Conservation (phyloP, 176 grass and related monocot species). For the Rhipidocladum racemiflorum region DNA sequence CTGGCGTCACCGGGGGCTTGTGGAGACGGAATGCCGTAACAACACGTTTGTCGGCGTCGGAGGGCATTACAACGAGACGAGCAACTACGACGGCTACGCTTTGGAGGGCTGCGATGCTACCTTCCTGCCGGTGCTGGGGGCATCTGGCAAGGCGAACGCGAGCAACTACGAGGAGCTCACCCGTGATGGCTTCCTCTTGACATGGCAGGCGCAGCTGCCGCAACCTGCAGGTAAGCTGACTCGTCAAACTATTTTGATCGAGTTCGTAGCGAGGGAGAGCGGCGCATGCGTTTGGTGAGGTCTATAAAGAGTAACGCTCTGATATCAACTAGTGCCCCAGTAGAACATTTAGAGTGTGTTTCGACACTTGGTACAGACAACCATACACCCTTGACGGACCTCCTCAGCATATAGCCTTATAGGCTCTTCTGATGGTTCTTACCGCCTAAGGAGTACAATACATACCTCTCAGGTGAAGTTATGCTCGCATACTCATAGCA, state of each 20-base stretch:
- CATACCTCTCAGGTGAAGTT: too few species aligned
- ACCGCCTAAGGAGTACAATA: too few species aligned
- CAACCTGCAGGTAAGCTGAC: neutral
- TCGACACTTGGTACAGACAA: too few species aligned
- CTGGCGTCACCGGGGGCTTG: accelerated
- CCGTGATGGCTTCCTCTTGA: constrained; percentile 1
- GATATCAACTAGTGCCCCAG: too few species aligned
- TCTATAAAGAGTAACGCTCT: neutral
- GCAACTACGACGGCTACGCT: neutral
- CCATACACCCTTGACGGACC: too few species aligned
- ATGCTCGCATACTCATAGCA: too few species aligned
- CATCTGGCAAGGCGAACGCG: neutral
- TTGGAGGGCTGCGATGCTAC: neutral
- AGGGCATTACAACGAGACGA: accelerated
- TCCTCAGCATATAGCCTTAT: too few species aligned
- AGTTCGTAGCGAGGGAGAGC: neutral
- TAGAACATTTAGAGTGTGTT: too few species aligned
- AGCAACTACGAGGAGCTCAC: neutral
- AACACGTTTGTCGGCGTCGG: neutral
- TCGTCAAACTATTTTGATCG: neutral
- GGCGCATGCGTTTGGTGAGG: neutral
- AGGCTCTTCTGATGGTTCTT: too few species aligned
- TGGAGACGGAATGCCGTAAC: neutral
- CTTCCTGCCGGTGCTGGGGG: neutral
- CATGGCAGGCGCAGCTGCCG: neutral